Conservation (phyloP, 169 alveolate genomes). For the Eimeria sp. region DNA sequence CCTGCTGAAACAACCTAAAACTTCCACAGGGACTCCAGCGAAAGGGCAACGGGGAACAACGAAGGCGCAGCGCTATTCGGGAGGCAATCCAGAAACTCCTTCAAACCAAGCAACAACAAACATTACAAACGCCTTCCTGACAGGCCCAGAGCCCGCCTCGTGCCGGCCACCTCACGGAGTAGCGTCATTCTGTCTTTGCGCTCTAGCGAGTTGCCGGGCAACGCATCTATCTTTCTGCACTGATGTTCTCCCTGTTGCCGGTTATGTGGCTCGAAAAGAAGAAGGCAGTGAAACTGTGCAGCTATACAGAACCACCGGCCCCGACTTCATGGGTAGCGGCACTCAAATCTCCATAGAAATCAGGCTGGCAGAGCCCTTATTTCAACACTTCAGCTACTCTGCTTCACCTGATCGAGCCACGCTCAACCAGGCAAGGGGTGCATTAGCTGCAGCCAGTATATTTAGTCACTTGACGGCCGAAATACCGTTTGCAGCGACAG, state of each 20-base stretch:
- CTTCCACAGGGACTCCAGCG: not conserved
- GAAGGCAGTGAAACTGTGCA: constrained; percentile 1
- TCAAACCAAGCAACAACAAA: not conserved
- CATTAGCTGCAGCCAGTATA: not conserved
- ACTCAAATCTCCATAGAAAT: constrained; percentile 24
- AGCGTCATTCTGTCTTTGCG: constrained; percentile 55
- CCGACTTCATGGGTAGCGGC: constrained; percentile 41
- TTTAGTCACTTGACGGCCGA: not conserved
- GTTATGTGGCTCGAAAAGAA: constrained; percentile 14
- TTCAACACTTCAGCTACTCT: not conserved
- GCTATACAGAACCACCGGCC: not conserved
- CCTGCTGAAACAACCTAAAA: constrained; percentile 10
- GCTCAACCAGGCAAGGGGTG: constrained; percentile 22
- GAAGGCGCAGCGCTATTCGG: constrained; percentile 20
- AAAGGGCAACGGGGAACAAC: constrained; percentile 22
- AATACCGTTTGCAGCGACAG: not conserved
- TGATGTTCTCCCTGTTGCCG: constrained; percentile 35
- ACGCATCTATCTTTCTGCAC: constrained; percentile 47
- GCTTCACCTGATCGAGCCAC: not conserved
- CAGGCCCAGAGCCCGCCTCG: not conserved
- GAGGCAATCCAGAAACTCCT: not conserved
- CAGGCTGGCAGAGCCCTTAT: constrained; percentile 65
- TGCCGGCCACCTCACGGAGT: constrained; percentile 55
- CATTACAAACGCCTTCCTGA: not conserved
- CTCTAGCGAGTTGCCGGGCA: constrained; percentile 34